Percentiles rank a stretch among this genome's conserved stretches.
Evolutionary conservation across 495 filamentous ascomycete species (phyloP).

Genomic region (Immersiella caudata): DNA sequence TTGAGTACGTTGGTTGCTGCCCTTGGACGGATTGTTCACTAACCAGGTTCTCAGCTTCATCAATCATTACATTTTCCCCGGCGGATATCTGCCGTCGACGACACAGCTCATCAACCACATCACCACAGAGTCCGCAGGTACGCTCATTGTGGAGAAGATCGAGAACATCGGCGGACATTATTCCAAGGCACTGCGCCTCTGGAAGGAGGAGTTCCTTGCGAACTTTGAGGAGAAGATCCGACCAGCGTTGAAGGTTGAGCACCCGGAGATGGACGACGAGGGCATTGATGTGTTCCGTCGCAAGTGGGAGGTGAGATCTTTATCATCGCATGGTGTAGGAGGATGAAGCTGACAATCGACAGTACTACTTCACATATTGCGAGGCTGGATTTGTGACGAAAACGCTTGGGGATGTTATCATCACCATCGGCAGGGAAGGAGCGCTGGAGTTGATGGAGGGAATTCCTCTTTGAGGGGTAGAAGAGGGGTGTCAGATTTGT

Average conservation of each 20-base stretch:
- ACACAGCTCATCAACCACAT: slow-evolving; percentile 65
- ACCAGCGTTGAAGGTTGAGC: slow-evolving; percentile 55
- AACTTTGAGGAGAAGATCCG: slow-evolving; percentile 62
- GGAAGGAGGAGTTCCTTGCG: slow-evolving; percentile 63
- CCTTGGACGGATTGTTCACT: slow-evolving; percentile 10
- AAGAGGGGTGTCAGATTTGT: too few relatives aligned
- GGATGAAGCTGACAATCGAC: slow-evolving; percentile 13
- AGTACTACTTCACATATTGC: slow-evolving; percentile 76
- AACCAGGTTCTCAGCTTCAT: slow-evolving; percentile 57
- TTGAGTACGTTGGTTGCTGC: slow-evolving; percentile 44
- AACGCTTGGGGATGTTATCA: slow-evolving; percentile 69
- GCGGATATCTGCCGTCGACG: slow-evolving; percentile 69
- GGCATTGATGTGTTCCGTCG: slow-evolving; percentile 66
- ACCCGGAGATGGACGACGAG: slow-evolving; percentile 56
- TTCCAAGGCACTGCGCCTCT: slow-evolving; percentile 66
- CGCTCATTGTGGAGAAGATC: slow-evolving; percentile 62
- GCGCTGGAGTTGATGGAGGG: slow-evolving; percentile 67
- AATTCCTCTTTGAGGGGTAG: slow-evolving; percentile 55
- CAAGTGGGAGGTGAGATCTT: slow-evolving; percentile 64
- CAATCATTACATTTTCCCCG: slow-evolving; percentile 73
- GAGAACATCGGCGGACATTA: slow-evolving; percentile 74
- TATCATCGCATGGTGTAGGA: neutral
- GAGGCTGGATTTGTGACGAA: slow-evolving; percentile 73
- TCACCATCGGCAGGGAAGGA: slow-evolving; percentile 67
- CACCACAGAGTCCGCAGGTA: slow-evolving; percentile 56